phyloP scores from a whole-genome alignment of 306 rosid genomes.

The Ormosia emarginata region DNA sequence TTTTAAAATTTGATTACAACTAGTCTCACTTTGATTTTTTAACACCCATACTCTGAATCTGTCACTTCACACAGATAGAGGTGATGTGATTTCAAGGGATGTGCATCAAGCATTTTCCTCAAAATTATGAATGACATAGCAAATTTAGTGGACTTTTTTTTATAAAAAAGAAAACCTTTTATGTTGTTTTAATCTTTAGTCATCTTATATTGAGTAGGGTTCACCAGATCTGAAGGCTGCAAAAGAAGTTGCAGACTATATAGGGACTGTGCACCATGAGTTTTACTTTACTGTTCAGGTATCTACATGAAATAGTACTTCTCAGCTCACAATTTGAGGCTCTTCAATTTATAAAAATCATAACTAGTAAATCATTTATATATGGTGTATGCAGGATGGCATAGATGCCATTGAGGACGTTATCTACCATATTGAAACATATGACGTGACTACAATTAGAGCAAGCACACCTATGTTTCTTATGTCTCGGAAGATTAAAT shows the following conservation, averaged over 20 bases:
- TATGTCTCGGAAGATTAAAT: conserved; percentile 91
- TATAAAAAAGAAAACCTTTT: neutral
- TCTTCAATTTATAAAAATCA: neutral
- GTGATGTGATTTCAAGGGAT: no score
- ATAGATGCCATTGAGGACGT: conserved; percentile 97
- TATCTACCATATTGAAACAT: conserved; percentile 86
- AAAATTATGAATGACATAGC: neutral
- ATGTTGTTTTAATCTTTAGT: neutral
- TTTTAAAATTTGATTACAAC: no score
- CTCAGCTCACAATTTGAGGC: neutral
- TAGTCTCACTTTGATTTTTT: no score
- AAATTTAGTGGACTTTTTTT: neutral
- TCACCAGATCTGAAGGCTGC: conserved; percentile 98
- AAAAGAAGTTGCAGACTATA: conserved; percentile 84
- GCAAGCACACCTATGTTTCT: conserved; percentile 99
- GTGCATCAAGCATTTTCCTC: neutral
- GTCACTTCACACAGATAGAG: no score
- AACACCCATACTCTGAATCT: no score
- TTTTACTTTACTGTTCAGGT: conserved; percentile 89
- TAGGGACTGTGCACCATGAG: conserved; percentile 94
- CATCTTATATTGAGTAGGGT: conserved; percentile 49
- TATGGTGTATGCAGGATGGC: conserved; percentile 60
- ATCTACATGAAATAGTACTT: neutral
- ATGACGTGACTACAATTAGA: conserved; percentile 93
- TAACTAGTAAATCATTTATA: neutral